Evolutionary conservation across 1,139 yeast genomes (phyloP), one percentile per base, ranked within the genome.

Genomic region (Diutina sp.): DNA sequence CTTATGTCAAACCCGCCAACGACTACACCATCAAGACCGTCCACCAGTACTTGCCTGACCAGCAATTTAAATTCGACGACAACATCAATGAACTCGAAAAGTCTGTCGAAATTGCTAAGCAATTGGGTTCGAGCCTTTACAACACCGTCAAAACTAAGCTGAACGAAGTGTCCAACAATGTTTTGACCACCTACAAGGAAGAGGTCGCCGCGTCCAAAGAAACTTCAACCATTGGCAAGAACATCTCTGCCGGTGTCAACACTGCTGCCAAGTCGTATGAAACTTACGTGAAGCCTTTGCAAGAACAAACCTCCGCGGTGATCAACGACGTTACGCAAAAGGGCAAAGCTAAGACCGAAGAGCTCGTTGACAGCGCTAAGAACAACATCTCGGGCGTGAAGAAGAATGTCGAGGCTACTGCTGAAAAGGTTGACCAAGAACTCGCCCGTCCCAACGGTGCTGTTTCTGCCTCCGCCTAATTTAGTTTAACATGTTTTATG

Each of bases 1-100:
- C 61, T n/a, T 66, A 67, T 61, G 67, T 72, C 63, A 63, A 64
- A 59, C 72, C 72, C 7, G 64, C 68, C 56, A 70, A 73, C 60
- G 66, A 64, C 56, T 64, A 59, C 60, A 64, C 70, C 58, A 66
- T 68, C 63, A 60, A 64, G 54, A 64, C 67, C 21, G 68, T 68
- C 56, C 68, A 69, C 64, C 66, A 68, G 63, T 71, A 67, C 59
- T 69, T 73, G 62, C 75, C 76, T 30, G 58, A 60, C 2, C 53
- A 50, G 18, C 21, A 30, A n/a, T 50, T 50, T 12, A 50, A 50
- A n/a, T 32, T 50, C 11, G 44, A 32, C 35, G 41, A 30, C 35
- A 50, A 50, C 44, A 30, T 50, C 16, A 50, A 50, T 32, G 53
- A 50, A 16, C 44, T 50, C 29, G 53, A 50, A 32, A 50, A 50